These are phyloP conservation scores for Podaxis sp. DNA, from an alignment of 768 basidiomycete genomes.

Conservation along the genomic window DNA sequence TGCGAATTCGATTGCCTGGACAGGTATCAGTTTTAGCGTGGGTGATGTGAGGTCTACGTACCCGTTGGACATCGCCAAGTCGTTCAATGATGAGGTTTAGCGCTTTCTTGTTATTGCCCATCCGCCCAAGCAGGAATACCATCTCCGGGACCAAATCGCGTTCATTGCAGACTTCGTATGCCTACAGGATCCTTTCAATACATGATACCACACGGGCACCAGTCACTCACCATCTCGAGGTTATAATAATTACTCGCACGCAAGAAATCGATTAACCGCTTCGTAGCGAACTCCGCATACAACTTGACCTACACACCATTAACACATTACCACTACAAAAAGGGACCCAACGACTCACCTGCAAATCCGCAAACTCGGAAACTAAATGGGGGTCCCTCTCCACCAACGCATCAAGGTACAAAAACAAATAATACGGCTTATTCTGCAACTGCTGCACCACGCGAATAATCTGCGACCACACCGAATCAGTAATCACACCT, in stretches of 20 bases:
- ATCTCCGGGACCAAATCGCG: conserved; percentile 90
- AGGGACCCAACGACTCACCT: conserved; percentile 39
- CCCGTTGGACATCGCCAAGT: conserved; percentile 82
- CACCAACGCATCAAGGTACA: conserved; percentile 89
- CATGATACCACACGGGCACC: not conserved
- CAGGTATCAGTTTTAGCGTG: too few species aligned
- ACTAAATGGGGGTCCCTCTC: conserved; percentile 81
- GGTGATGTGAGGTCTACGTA: too few species aligned
- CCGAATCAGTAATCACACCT: not conserved
- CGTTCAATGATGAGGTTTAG: conserved; percentile 93
- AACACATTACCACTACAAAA: not conserved
- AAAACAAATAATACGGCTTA: conserved; percentile 79
- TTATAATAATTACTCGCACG: conserved; percentile 89
- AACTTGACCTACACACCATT: conserved; percentile 61
- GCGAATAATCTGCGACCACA: conserved; percentile 57
- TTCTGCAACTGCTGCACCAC: conserved; percentile 84
- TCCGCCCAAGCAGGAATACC: conserved; percentile 94
- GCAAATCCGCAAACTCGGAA: conserved; percentile 78
- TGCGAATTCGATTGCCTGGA: conserved; percentile 87
- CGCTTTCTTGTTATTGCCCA: conserved; percentile 97
- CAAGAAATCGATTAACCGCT: conserved; percentile 83
- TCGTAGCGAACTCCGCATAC: conserved; percentile 83
- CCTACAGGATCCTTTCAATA: conserved; percentile 37
- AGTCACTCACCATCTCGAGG: conserved; percentile 62
- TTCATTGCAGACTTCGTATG: conserved; percentile 80